Conservation (phyloP, 2,329 filamentous ascomycete species). For the Calycina marina region DNA sequence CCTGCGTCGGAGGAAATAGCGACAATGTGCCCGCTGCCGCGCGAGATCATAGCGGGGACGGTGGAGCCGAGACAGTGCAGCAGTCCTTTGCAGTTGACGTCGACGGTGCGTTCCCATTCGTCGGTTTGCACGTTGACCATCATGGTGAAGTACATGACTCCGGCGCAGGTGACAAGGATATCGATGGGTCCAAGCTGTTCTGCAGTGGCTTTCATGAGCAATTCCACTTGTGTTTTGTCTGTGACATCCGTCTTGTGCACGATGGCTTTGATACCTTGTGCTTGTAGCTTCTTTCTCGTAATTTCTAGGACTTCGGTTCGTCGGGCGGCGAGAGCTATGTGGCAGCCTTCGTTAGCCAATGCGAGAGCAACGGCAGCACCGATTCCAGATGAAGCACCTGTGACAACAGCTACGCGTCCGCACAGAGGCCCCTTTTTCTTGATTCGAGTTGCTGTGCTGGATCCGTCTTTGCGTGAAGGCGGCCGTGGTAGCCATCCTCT, state of each 20-base stretch:
- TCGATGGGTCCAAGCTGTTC: slow-evolving; percentile 57
- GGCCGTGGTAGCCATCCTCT: slow-evolving; percentile 59
- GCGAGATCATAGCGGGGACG: slow-evolving; percentile 56
- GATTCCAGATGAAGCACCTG: slow-evolving; percentile 66
- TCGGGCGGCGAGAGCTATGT: slow-evolving; percentile 58
- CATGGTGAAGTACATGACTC: slow-evolving; percentile 83
- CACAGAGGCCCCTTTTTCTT: slow-evolving; percentile 42
- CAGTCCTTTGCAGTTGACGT: slow-evolving; percentile 77
- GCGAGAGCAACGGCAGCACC: slow-evolving; percentile 59
- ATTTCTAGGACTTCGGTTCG: slow-evolving; percentile 53
- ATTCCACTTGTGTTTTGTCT: slow-evolving; percentile 47
- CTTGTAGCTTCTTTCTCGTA: slow-evolving; percentile 45
- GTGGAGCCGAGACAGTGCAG: slow-evolving; percentile 56
- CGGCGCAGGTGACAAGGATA: slow-evolving; percentile 66
- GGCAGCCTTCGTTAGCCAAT: slow-evolving; percentile 55
- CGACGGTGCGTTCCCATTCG: slow-evolving; percentile 70
- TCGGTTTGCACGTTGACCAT: slow-evolving; percentile 63
- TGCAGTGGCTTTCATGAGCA: slow-evolving; percentile 42
- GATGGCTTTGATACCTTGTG: slow-evolving; percentile 48
- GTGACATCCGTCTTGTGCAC: slow-evolving; percentile 62
- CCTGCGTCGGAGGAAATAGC: slow-evolving; percentile 74
- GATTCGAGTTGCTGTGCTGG: slow-evolving; percentile 28
- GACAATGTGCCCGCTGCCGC: slow-evolving; percentile 58
- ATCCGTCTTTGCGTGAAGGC: slow-evolving; percentile 35
- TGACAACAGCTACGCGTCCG: slow-evolving; percentile 61